A percentile compares a stretch with the other conserved stretches of the same genome.
Conservation (phyloP, 148 eudicot species). For the Tetragonia tetragonoides region DNA sequence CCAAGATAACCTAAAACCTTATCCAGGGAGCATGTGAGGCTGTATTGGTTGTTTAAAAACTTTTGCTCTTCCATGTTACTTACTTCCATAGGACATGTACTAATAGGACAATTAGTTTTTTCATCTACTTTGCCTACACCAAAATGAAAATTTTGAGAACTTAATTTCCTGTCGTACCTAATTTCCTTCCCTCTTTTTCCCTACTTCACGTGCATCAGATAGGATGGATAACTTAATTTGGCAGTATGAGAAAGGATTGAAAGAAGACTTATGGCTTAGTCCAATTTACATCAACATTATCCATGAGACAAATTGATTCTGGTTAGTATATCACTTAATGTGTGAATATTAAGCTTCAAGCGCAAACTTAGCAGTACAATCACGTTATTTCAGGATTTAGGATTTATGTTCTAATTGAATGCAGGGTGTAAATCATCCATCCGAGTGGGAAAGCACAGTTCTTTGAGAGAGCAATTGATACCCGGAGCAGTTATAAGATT, state of each 20-base stretch:
- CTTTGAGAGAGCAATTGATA: slow-evolving; percentile 57
- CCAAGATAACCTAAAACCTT: neutral
- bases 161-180: neutral
- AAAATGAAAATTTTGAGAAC: neutral
- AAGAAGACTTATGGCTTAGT: neutral
- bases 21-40: neutral
- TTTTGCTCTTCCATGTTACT: neutral
- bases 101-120: neutral
- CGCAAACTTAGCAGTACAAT: neutral
- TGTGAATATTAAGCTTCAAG: too few relatives aligned
- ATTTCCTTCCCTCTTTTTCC: neutral
- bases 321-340: too few relatives aligned
- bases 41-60: slow-evolving; percentile 1
- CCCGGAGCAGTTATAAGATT: slow-evolving; percentile 56
- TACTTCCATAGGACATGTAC: neutral
- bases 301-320: neutral
- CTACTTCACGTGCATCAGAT: slow-evolving; percentile 3
- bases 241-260: neutral
- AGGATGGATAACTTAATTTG: neutral
- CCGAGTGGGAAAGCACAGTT: slow-evolving; percentile 58
- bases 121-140: neutral
- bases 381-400: neutral
- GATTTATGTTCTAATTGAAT: slow-evolving; percentile 2
- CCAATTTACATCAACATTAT: neutral
- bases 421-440: slow-evolving; percentile 71